Evolutionary conservation across 2,329 filamentous ascomycete species (phyloP).

Genomic region (Aspergillus hortae): DNA sequence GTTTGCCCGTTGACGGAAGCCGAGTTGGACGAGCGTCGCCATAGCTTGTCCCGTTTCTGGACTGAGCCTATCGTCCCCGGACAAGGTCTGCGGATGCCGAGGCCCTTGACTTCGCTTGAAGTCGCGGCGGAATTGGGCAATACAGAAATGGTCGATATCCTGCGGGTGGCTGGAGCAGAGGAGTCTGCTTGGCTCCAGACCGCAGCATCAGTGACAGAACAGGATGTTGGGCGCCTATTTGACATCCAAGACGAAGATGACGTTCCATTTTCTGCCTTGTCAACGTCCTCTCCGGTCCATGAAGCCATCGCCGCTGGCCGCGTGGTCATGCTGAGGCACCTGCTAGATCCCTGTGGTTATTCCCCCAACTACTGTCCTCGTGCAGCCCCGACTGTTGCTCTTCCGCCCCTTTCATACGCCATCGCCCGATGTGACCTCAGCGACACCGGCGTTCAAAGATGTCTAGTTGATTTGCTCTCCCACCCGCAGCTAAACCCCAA

Average conservation of each 20-base stretch:
- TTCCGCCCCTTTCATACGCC: slow-evolving; percentile 12
- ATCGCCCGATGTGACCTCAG: slow-evolving; percentile 8
- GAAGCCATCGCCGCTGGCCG: slow-evolving; percentile 9
- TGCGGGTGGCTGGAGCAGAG: slow-evolving; percentile 10
- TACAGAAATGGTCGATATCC: slow-evolving; percentile 4
- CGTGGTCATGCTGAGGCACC: slow-evolving; percentile 6
- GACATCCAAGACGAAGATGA: slow-evolving; percentile 1
- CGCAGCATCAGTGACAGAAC: not conserved
- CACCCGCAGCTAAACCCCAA: slow-evolving; percentile 4
- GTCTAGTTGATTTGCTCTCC: slow-evolving; percentile 5
- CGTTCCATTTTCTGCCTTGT: slow-evolving; percentile 5
- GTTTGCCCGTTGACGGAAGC: slow-evolving; percentile 7
- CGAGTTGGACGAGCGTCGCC: slow-evolving; percentile 10
- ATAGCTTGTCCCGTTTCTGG: slow-evolving; percentile 11
- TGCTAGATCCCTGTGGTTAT: slow-evolving; percentile 8
- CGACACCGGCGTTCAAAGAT: slow-evolving; percentile 1
- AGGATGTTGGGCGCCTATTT: not conserved
- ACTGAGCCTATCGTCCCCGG: slow-evolving; percentile 11
- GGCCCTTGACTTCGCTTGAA: slow-evolving; percentile 10
- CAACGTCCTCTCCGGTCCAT: slow-evolving; percentile 11
- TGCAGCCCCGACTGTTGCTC: slow-evolving; percentile 9
- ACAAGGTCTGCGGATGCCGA: slow-evolving; percentile 2
- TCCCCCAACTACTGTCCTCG: slow-evolving; percentile 11
- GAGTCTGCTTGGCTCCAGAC: slow-evolving; percentile 10
- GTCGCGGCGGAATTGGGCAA: slow-evolving; percentile 3